Evolutionary conservation across 108 stramenopile genomes (phyloP).

Genomic region (Cyclotella kingstonii): DNA sequence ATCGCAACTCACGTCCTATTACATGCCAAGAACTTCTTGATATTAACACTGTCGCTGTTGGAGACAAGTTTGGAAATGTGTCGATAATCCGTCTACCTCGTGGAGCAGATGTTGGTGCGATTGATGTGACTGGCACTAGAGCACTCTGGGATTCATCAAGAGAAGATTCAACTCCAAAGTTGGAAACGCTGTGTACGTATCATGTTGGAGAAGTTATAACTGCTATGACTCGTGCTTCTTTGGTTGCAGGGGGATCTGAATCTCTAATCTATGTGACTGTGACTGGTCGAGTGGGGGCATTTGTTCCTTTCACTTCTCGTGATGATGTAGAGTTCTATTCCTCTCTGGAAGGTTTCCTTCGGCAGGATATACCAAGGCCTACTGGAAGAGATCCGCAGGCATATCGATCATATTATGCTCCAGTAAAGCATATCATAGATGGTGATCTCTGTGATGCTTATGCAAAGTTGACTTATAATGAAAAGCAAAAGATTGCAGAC

Average conservation of each 20-base stretch:
- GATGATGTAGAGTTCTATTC: slow-evolving; percentile 96
- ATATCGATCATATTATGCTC: slow-evolving; percentile 93
- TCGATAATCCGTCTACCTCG: slow-evolving; percentile 87
- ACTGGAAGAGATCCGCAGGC: slow-evolving; percentile 93
- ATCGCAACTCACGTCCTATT: slow-evolving; percentile 83
- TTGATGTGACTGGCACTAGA: slow-evolving; percentile 72
- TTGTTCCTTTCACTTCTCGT: slow-evolving; percentile 89
- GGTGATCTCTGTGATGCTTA: slow-evolving; percentile 96
- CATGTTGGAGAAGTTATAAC: slow-evolving; percentile 95
- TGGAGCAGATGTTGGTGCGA: slow-evolving; percentile 70
- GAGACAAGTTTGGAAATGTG: slow-evolving; percentile 97
- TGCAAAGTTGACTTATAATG: slow-evolving; percentile 60
- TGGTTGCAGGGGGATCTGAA: slow-evolving; percentile 88
- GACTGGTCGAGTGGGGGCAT: slow-evolving; percentile 90
- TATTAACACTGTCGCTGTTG: slow-evolving; percentile 94
- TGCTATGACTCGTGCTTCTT: slow-evolving; percentile 81
- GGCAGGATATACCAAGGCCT: slow-evolving; percentile 72
- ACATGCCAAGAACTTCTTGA: slow-evolving; percentile 91
- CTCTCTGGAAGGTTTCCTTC: slow-evolving; percentile 86
- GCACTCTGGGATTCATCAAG: slow-evolving; percentile 73
- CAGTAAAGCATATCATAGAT: slow-evolving; percentile 92
- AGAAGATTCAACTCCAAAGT: slow-evolving; percentile 73
- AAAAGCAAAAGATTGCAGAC: slow-evolving; percentile 86
- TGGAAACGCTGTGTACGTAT: slow-evolving; percentile 83
- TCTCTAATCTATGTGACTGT: slow-evolving; percentile 92